Conservation (phyloP, 352 stramenopile species). For the Aphanomyces cochlioides region DNA sequence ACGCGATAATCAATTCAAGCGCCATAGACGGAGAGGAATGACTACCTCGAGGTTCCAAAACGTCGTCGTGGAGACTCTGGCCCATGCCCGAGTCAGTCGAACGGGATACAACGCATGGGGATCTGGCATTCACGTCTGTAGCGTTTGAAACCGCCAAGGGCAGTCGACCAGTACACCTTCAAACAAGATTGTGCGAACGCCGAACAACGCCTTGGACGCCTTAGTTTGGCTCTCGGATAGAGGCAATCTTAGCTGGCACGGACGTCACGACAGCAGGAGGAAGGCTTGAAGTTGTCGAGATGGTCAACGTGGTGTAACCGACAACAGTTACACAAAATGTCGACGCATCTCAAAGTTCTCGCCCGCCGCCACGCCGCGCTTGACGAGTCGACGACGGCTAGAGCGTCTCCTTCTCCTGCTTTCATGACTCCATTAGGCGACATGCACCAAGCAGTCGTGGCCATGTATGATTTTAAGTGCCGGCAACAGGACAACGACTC, state of each 20-base stretch:
- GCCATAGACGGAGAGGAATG: no score
- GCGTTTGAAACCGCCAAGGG: neutral
- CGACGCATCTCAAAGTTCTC: neutral
- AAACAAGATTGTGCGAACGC: no score
- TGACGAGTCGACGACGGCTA: neutral
- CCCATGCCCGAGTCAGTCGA: neutral
- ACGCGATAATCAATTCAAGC: no score
- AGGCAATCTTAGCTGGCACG: no score
- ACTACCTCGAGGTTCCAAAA: conserved; percentile 12
- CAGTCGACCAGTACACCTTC: no score
- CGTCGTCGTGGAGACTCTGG: neutral
- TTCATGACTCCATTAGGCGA: neutral
- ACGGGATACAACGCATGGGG: conserved; percentile 12
- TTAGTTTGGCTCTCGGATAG: no score
- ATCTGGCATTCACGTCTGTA: neutral
- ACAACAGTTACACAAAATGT: neutral
- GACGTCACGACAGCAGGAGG: no score
- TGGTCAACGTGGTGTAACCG: neutral
- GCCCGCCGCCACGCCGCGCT: neutral
- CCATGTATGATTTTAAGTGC: neutral
- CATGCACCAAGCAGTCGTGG: neutral
- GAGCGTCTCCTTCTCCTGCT: neutral
- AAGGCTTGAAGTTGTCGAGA: neutral
- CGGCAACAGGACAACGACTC: neutral
- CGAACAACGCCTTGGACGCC: no score